These are phyloP conservation scores for Paxillus involutus DNA, from an alignment of 768 basidiomycete genomes.

Conservation along the genomic window DNA sequence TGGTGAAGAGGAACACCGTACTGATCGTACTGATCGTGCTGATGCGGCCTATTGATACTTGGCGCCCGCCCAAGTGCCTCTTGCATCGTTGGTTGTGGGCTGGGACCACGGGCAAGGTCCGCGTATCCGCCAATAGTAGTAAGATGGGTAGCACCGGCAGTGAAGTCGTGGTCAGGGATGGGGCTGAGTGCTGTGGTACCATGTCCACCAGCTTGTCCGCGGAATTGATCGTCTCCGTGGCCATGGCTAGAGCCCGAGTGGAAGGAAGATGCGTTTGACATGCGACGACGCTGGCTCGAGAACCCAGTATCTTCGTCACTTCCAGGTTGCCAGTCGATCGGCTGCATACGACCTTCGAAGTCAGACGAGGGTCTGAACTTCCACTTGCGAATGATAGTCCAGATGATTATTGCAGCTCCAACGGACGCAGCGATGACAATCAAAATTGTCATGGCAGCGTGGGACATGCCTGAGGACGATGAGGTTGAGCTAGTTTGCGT, in stretches of 20 bases:
- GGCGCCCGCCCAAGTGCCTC: slow-evolving; percentile 36
- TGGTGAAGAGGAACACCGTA: slow-evolving; percentile 64
- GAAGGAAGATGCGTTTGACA: slow-evolving; percentile 70
- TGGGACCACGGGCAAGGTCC: slow-evolving; percentile 74
- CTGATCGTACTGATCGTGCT: slow-evolving; percentile 57
- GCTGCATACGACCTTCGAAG: slow-evolving; percentile 83
- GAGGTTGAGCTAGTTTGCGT: slow-evolving; percentile 20
- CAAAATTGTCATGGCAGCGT: slow-evolving; percentile 54
- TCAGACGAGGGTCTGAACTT: slow-evolving; percentile 79
- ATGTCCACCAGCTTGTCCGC: slow-evolving; percentile 34
- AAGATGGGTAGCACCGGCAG: slow-evolving; percentile 53
- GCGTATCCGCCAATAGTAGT: slow-evolving; percentile 81
- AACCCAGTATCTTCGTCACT: slow-evolving; percentile 44
- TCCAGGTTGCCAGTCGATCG: slow-evolving; percentile 85
- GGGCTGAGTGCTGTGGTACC: slow-evolving; percentile 36
- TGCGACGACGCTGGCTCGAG: slow-evolving; percentile 47
- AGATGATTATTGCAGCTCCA: slow-evolving; percentile 69
- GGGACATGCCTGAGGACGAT: slow-evolving; percentile 39
- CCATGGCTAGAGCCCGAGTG: slow-evolving; percentile 47
- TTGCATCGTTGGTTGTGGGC: slow-evolving; percentile 59
- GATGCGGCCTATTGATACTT: slow-evolving; percentile 44
- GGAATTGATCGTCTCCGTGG: slow-evolving; percentile 32
- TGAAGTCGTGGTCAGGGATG: slow-evolving; percentile 77
- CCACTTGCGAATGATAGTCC: slow-evolving; percentile 93
- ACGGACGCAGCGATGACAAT: slow-evolving; percentile 69